phyloP scores from a whole-genome alignment of 805 yeast genomes.

The Candida ponderosae region DNA sequence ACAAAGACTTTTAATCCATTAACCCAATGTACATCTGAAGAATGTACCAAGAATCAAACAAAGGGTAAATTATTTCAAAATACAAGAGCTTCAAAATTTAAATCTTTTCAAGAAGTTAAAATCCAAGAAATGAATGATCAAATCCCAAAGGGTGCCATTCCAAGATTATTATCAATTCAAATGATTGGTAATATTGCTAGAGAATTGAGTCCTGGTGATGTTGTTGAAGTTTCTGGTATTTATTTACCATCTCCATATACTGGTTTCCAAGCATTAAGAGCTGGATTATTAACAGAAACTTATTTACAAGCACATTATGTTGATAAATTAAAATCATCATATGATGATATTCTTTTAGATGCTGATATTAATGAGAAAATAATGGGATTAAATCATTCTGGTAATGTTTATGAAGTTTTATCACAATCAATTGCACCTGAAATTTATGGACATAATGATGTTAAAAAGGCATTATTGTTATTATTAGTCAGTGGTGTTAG shows the following conservation, averaged over 20 bases:
- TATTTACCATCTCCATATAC: constrained; percentile 93
- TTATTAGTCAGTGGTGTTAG: constrained; percentile 93
- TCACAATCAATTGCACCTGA: constrained; percentile 96
- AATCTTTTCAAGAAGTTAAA: constrained; percentile 91
- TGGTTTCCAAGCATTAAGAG: constrained; percentile 86
- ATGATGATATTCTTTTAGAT: constrained; percentile 55
- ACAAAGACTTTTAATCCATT: constrained; percentile 83
- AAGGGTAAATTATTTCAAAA: constrained; percentile 88
- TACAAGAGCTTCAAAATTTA: constrained; percentile 92
- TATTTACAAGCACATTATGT: constrained; percentile 83
- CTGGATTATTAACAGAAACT: constrained; percentile 92
- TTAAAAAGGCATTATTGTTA: constrained; percentile 81
- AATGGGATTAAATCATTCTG: constrained; percentile 43
- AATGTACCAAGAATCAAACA: constrained; percentile 70
- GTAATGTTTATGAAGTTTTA: constrained; percentile 70
- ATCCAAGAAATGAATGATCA: constrained; percentile 92
- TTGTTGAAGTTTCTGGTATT: constrained; percentile 88
- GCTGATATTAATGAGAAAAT: constrained; percentile 50
- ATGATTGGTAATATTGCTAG: constrained; percentile 91
- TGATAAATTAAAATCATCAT: constrained; percentile 82
- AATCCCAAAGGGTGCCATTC: constrained; percentile 97
- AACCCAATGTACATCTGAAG: constrained; percentile 73
- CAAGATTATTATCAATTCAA: constrained; percentile 78
- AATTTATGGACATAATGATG: constrained; percentile 89
- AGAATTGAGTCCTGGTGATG: constrained; percentile 85